These are phyloP conservation scores for Fusarium avenaceum DNA, from an alignment of 2,329 filamentous ascomycete species.

Conservation along the genomic window DNA sequence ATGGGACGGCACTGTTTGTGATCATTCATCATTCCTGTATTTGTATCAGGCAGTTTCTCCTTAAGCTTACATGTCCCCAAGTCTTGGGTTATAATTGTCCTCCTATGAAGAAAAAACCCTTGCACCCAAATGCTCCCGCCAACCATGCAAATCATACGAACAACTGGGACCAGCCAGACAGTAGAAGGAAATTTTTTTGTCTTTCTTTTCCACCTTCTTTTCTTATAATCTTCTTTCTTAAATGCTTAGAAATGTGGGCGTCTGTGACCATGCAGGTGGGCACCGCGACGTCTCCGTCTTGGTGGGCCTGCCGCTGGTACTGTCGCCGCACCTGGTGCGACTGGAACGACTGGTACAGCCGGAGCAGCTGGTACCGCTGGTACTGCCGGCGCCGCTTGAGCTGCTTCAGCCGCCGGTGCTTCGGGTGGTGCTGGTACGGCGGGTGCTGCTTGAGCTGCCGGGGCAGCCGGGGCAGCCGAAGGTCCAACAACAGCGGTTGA, in stretches of 20 bases:
- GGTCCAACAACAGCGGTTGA: slow-evolving; percentile 46
- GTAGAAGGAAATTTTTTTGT: slow-evolving; percentile 42
- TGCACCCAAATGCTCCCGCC: slow-evolving; percentile 54
- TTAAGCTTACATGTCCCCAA: slow-evolving; percentile 54
- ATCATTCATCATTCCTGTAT: slow-evolving; percentile 51
- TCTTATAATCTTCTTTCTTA: slow-evolving; percentile 24
- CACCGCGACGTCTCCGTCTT: slow-evolving; percentile 49
- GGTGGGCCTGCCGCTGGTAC: neutral
- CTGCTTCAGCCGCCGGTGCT: neutral
- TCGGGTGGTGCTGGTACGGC: neutral
- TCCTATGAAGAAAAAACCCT: slow-evolving; percentile 53
- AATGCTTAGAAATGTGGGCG: slow-evolving; percentile 47
- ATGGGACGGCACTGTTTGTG: slow-evolving; percentile 35
- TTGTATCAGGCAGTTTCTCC: slow-evolving; percentile 49
- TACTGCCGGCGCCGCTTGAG: neutral
- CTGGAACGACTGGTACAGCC: too few relatives aligned
- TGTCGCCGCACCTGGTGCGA: neutral
- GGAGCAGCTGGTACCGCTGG: neutral
- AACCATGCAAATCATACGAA: slow-evolving; percentile 53
- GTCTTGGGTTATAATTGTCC: slow-evolving; percentile 50
- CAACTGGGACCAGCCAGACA: slow-evolving; percentile 56
- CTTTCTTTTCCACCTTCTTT: slow-evolving; percentile 15
- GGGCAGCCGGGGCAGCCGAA: slow-evolving; percentile 22
- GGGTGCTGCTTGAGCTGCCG: slow-evolving; percentile 1
- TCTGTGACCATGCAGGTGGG: slow-evolving; percentile 56